Base-by-base conservation (phyloP, 352 stramenopile species). In the Blastocystis sp. region DNA sequence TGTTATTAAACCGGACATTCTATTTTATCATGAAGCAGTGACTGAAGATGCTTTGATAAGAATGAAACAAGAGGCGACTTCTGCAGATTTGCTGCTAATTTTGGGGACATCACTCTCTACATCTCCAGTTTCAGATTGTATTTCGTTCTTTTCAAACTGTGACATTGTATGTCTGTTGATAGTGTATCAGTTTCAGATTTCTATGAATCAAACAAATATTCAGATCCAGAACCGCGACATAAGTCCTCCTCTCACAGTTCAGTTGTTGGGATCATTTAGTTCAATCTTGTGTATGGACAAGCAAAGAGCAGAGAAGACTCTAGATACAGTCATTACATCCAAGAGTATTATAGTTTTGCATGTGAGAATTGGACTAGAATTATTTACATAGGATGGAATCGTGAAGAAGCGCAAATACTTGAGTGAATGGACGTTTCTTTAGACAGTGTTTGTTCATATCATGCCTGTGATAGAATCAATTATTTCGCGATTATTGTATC, bases 1-100 rank as follows among this genome's bases (percentile, higher is more conserved):
- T 42, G 69, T 80, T 21, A 56, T 80, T 7, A 80, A 80, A 37
- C 69, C 69, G 9, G 69, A 80, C 16, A 80, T 80, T n/a, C 46
- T 80, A 24, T 80, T 80, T 37, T 80, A 80, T 54, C 57, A 80
- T 19, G 69, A 80, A 37, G 32, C 11, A 27, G 43, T 80, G n/a
- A 61, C 39, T 37, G 27, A 21, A 19, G 42, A 61, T 24, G 16
- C 16, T 6, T 39, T 2, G 24, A 5, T 0, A 27, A 3, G 16
- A 61, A 46, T 37, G 37, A 63, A 29, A n/a, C 42, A 80, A 29
- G n/a, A 3, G 37, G 37, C 39, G 19, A 61, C 37, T 19, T 16
- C 16, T 35, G 39, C 11, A n/a, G 69, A 80, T 61, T 52, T 80
- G n/a, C 49, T 80, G 11, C 16, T 80, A 1, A 35, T 80, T 46